Evolutionary conservation across 176 grass and related monocot genomes (phyloP).

Genomic region (Melocanna baccifera): DNA sequence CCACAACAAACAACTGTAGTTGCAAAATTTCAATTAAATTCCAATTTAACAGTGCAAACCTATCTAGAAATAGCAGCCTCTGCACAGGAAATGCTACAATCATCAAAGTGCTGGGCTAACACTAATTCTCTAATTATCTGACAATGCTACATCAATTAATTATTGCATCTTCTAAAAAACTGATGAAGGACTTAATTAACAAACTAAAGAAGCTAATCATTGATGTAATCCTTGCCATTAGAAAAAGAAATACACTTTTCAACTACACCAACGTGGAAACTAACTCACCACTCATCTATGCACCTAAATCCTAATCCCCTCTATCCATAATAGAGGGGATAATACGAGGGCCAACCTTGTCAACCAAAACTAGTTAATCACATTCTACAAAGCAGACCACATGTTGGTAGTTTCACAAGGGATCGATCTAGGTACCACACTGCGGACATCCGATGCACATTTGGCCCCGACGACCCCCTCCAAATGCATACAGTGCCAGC

Average conservation of each 20-base stretch:
- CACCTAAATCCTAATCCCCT: not conserved
- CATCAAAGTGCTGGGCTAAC: not conserved
- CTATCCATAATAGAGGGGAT: not conserved
- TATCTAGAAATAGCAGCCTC: not conserved
- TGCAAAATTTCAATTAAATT: not conserved
- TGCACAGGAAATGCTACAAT: conserved; percentile 5
- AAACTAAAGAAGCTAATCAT: not conserved
- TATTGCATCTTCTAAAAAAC: not conserved
- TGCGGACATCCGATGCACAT: not conserved
- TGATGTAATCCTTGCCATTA: not conserved
- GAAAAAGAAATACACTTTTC: not conserved
- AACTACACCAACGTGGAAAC: not conserved
- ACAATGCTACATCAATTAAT: not conserved
- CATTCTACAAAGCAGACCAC: not conserved
- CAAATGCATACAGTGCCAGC: not conserved
- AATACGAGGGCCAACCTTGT: not conserved
- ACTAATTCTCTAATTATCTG: not conserved
- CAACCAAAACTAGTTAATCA: not conserved
- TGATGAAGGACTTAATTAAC: not conserved
- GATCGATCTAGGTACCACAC: no score
- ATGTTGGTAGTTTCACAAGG: no score
- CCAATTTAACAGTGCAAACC: not conserved
- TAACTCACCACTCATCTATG: not conserved
- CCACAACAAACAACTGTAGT: not conserved
- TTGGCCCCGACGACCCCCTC: not conserved